These are phyloP conservation scores for Blastomyces silverae DNA, from an alignment of 2,329 filamentous ascomycete genomes.

Conservation along the genomic window DNA sequence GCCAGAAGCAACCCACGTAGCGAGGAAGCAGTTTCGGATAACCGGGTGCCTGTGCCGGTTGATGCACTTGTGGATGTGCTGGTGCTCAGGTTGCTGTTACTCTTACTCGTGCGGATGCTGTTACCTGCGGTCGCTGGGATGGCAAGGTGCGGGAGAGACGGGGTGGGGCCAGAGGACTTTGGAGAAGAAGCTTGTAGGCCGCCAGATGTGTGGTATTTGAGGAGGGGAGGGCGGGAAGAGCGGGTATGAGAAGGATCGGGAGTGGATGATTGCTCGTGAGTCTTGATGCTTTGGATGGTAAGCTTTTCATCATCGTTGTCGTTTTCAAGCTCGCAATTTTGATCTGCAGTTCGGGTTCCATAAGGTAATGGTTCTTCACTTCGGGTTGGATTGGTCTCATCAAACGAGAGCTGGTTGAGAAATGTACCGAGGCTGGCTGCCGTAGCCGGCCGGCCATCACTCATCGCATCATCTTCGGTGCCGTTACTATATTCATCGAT, in stretches of 20 bases:
- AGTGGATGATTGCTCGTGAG: background rate
- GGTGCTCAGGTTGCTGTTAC: conserved; percentile 32
- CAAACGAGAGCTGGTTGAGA: conserved; percentile 35
- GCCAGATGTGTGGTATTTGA: conserved; percentile 1
- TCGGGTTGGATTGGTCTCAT: conserved; percentile 26
- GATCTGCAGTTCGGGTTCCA: background rate
- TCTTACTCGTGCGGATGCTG: conserved; percentile 13
- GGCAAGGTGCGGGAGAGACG: background rate
- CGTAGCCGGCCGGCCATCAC: conserved; percentile 35
- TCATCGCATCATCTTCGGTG: conserved; percentile 30
- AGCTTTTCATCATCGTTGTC: background rate
- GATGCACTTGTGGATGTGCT: conserved; percentile 32
- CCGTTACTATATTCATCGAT: conserved; percentile 12
- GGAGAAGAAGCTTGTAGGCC: background rate
- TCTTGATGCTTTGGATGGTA: conserved; percentile 1
- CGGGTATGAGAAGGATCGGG: conserved; percentile 2
- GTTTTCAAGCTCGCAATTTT: background rate
- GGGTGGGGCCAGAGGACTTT: background rate
- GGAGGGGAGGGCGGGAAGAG: conserved; percentile 5
- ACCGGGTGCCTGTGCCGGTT: background rate
- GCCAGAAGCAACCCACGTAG: conserved; percentile 33
- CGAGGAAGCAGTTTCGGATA: conserved; percentile 33
- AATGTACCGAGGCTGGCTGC: conserved; percentile 36
- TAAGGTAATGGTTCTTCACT: background rate
- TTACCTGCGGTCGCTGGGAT: background rate